phyloP scores from a whole-genome alignment of 108 stramenopile genomes.

The Cylindrotheca fusiformis region DNA sequence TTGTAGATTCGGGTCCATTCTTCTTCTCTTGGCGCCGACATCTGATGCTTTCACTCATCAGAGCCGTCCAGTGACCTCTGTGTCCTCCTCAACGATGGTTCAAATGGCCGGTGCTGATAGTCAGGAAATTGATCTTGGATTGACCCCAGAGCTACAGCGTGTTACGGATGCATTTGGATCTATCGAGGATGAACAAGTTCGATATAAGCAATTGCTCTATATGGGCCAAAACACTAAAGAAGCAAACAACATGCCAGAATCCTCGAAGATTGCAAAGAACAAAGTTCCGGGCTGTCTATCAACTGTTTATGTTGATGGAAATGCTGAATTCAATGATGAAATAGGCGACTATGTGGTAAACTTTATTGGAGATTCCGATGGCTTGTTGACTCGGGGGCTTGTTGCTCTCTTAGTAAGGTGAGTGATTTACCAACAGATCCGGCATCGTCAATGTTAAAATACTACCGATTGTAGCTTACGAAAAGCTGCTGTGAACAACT shows the following conservation, averaged over 20 bases:
- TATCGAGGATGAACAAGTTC: conserved; percentile 87
- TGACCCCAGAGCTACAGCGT: conserved; percentile 76
- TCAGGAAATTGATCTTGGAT: conserved; percentile 36
- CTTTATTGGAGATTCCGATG: conserved; percentile 92
- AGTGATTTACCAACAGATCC: conserved; percentile 19
- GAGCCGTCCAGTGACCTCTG: no score
- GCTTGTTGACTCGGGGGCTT: conserved; percentile 92
- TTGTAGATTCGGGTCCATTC: no score
- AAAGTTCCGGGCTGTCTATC: conserved; percentile 93
- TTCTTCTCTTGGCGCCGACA: no score
- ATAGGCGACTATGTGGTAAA: conserved; percentile 54
- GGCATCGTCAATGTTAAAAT: neutral
- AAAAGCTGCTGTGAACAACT: conserved; percentile 2
- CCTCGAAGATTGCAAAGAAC: conserved; percentile 63
- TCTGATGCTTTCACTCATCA: no score
- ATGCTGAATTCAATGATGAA: conserved; percentile 37
- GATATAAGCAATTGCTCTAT: conserved; percentile 95
- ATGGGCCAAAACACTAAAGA: conserved; percentile 71
- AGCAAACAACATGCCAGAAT: conserved; percentile 51
- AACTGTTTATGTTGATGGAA: conserved; percentile 79
- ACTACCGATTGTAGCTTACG: neutral
- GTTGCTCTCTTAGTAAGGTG: conserved; percentile 88
- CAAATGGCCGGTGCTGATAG: no score
- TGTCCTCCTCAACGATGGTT: no score
- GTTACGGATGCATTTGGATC: conserved; percentile 74